Conservation (phyloP, 768 basidiomycete species). For the Cystofilobasidium macerans region DNA sequence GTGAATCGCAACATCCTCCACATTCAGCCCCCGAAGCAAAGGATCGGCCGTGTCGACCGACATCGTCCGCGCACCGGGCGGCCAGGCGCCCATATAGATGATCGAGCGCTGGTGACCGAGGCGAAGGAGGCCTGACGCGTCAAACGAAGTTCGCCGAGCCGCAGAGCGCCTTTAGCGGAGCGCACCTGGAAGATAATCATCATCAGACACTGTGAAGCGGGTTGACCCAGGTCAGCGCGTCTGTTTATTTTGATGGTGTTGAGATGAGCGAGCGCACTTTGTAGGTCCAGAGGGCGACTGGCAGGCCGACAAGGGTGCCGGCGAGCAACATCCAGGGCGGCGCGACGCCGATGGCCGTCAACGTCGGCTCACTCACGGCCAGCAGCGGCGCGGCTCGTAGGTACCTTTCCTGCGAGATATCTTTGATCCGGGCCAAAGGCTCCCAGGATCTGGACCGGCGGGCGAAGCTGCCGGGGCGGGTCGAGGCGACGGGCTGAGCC, state of each 20-base stretch:
- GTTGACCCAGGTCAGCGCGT: not conserved
- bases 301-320: slow-evolving; percentile 40
- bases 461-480: too few relatives aligned
- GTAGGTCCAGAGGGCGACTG: slow-evolving; percentile 42
- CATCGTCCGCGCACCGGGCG: slow-evolving; percentile 39
- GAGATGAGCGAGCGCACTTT: slow-evolving; percentile 35
- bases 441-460: too few relatives aligned
- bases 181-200: slow-evolving; percentile 43
- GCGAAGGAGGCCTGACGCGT: too few relatives aligned
- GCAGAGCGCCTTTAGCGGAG: too few relatives aligned
- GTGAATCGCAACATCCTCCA: slow-evolving; percentile 34
- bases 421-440: too few relatives aligned
- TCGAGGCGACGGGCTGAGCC: too few relatives aligned
- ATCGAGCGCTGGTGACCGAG: slow-evolving; percentile 38
- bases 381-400: not conserved
- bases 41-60: slow-evolving; percentile 8
- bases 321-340: slow-evolving; percentile 11
- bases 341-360: not conserved
- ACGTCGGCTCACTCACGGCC: not conserved
- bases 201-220: slow-evolving; percentile 41
- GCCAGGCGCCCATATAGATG: slow-evolving; percentile 47
- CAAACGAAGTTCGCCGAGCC: not conserved
- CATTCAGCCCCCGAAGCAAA: slow-evolving; percentile 30
- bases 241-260: not conserved
- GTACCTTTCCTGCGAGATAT: not conserved